A percentile compares a stretch with the other conserved stretches of the same genome.
phyloP scores from a whole-genome alignment of 768 basidiomycete genomes.

The Boletus tylopilopsis region DNA sequence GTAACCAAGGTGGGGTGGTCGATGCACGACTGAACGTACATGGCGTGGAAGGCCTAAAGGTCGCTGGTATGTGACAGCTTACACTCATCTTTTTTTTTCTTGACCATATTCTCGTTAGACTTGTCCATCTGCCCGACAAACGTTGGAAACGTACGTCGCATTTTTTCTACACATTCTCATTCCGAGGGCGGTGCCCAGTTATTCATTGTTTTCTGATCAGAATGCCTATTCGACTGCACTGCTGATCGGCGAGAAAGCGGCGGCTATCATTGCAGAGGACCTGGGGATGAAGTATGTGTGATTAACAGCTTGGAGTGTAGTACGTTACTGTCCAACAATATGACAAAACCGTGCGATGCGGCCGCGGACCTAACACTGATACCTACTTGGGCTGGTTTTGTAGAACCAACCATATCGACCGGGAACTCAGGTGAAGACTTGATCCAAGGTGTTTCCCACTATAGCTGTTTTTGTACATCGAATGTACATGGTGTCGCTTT shows the following conservation, averaged over 20 bases:
- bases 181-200: neutral
- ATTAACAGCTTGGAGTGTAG: neutral
- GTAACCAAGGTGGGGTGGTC: constrained; percentile 57
- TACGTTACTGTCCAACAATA: too few species aligned
- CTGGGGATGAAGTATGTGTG: constrained; percentile 10
- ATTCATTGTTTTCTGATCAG: neutral
- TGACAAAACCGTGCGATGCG: too few species aligned
- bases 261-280: constrained; percentile 55
- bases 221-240: constrained; percentile 45
- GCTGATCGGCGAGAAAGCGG: constrained; percentile 58
- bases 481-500: too few species aligned
- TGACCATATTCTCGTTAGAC: constrained; percentile 19
- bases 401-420: too few species aligned
- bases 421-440: too few species aligned
- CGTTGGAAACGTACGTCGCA: constrained; percentile 20
- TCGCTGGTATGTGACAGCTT: constrained; percentile 43
- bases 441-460: too few species aligned
- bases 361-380: too few species aligned
- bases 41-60: constrained; percentile 54
- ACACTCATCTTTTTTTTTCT: neutral
- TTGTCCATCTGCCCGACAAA: constrained; percentile 34
- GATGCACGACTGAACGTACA: constrained; percentile 61
- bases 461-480: too few species aligned
- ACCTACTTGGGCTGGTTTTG: too few species aligned
- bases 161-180: too few species aligned